A percentile compares a stretch with the other conserved stretches of the same genome.
These are phyloP conservation scores for Lipomyces yamanashiensis DNA, from an alignment of 805 yeast genomes.

Conservation along the genomic window DNA sequence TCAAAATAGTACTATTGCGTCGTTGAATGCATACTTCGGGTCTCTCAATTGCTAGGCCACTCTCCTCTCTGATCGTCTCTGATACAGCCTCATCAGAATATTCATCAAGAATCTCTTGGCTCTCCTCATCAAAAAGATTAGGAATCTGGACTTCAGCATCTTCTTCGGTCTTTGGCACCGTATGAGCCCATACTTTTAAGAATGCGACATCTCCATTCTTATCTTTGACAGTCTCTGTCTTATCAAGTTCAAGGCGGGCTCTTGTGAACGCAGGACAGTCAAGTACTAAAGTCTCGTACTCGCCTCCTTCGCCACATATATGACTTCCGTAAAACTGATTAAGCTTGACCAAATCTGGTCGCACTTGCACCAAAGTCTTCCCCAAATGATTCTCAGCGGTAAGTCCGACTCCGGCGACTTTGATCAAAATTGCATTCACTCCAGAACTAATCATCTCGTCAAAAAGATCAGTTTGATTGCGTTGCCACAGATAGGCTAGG, in stretches of 20 bases:
- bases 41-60: not conserved
- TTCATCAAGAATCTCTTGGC: slow-evolving; percentile 40
- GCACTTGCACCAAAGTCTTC: slow-evolving; percentile 62
- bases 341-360: slow-evolving; percentile 58
- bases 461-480: slow-evolving; percentile 80
- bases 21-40: not conserved
- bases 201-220: slow-evolving; percentile 69
- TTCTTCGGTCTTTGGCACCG: slow-evolving; percentile 43
- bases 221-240: slow-evolving; percentile 40
- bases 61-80: not conserved
- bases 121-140: slow-evolving; percentile 43
- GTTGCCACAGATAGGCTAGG: slow-evolving; percentile 86
- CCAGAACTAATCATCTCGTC: slow-evolving; percentile 72
- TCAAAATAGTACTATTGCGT: not conserved
- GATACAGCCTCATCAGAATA: not conserved
- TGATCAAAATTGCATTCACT: slow-evolving; percentile 81
- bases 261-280: slow-evolving; percentile 83
- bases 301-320: slow-evolving; percentile 99
- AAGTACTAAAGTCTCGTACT: slow-evolving; percentile 88
- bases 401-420: slow-evolving; percentile 93
- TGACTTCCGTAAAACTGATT: slow-evolving; percentile 78
- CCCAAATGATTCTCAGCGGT: slow-evolving; percentile 65
- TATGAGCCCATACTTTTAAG: slow-evolving; percentile 59
- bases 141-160: slow-evolving; percentile 34
- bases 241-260: slow-evolving; percentile 50